Evolutionary conservation across 2,329 filamentous ascomycete genomes (phyloP), one percentile per base, ranked within the genome.

Genomic region (Cladosporium colombiae): DNA sequence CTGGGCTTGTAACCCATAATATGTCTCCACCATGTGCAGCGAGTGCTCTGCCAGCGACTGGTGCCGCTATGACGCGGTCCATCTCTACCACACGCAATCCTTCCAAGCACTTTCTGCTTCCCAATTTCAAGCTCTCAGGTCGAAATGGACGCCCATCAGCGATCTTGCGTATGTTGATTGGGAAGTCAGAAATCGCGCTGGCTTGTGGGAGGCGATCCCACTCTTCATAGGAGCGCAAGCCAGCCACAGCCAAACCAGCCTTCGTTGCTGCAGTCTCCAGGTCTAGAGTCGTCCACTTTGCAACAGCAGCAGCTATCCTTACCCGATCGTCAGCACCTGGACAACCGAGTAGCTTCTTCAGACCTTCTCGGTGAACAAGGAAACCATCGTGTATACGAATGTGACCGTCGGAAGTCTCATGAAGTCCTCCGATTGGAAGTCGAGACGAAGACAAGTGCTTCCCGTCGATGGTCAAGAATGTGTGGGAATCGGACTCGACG

Each of bases 361-460:
- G 78, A 3, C 80, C 82, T 2, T 75, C 31, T 0, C 79, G 78
- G 66, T 88, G 85, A 60, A 86, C 80, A 0, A 80, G 78, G 64
- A 87, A 87, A 0, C 73, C 73, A 63, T 87, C 85, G 67, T 88
- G 85, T 55, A 87, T 80, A 2, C 85, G 80, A 2, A 88, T 80
- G 59, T 83, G 76, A 1, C 84, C 85, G 66, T 87, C 84, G 0
- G 74, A 72, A 0, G 84, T 81, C 62, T 77, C 77, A 70, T 88
- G 81, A 0, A 87, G 70, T 0, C 85, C 85, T 2, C 84, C 83
- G 3, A 87, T 78, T 0, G 78, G 73, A 0, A 79, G 80, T 75
- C 78, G 82, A 0, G 74, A 61, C 0, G 77, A 74, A 0, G 73
- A 70, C 4, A 69, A 67, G 16, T 76, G 71, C n/a, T 76, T 72